phyloP scores from a whole-genome alignment of 2,329 filamentous ascomycete genomes.

The Didymellaceae sp. region DNA sequence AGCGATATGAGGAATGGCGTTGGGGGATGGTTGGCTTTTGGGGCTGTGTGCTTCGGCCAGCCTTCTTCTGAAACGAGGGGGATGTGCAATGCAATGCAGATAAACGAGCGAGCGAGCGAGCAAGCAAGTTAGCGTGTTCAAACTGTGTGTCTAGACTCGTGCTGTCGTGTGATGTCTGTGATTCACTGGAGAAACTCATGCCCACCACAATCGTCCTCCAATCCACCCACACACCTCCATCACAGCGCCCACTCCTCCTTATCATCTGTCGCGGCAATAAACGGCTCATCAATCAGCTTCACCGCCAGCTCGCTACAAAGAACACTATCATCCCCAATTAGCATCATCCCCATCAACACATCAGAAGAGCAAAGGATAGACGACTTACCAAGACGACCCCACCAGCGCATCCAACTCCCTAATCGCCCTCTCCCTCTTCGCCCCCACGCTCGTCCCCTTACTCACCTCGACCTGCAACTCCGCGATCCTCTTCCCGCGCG shows the following conservation, averaged over 20 bases:
- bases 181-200: no score
- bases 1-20: no score
- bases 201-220: no score
- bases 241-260: conserved; percentile 76
- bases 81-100: no score
- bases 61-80: no score
- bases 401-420: conserved; percentile 91
- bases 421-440: conserved; percentile 80
- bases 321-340: conserved; percentile 68
- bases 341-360: conserved; percentile 10
- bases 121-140: no score
- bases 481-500: conserved; percentile 78
- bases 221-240: no score
- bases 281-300: conserved; percentile 91
- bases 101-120: no score
- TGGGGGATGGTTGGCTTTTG: no score
- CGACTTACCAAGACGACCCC: conserved; percentile 83
- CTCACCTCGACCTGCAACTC: conserved; percentile 86
- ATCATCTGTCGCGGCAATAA: conserved; percentile 76
- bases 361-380: background rate
- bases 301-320: conserved; percentile 95
- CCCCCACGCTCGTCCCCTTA: conserved; percentile 72
- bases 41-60: no score
- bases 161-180: no score
- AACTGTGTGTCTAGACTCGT: no score